Base-by-base conservation (phyloP, 345 rosid species). In the Adansonia digitata region DNA sequence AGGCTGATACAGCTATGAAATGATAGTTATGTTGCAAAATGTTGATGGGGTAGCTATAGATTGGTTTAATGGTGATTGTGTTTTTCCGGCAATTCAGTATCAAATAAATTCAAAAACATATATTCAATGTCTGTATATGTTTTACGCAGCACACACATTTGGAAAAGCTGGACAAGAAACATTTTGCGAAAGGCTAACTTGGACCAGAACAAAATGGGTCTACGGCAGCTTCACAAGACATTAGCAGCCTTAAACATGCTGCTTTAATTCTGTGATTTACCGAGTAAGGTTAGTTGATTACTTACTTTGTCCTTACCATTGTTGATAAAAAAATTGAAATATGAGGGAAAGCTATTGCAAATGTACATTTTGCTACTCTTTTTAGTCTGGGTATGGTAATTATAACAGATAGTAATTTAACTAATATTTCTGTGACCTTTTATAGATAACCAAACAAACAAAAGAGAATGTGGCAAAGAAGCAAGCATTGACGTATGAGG, bases 401-500 rank as follows among this genome's bases (percentile, higher is more conserved):
- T 49, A 7, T 20, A 8, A 27, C 39, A 5, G 39, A 3, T 74
- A 40, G 24, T 51, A n/a, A 26, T 60, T 40, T 46, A 29, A 60
- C 3, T 69, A 34, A 60, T 52, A 27, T n/a, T 73, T 69, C 18
- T 63, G 53, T 78, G 39, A 39, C 48, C 60, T 53, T 65, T 40
- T 76, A 79, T 81, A 93, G 99, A 86, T 86, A 53, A 91, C 89
- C 75, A 88, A 74, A 59, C 84, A 83, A 62, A 93, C 99, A 69
- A 90, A 87, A 74, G 89, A 93, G 76, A 93, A 95, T 84, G 80
- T 95, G 45, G 91, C 86, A 76, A 95, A 95, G 92, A 95, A 93
- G 84, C 98, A 95, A 78, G 97, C 98, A 5, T 69, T 91, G 88
- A 91, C 94, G 1, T 95, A 90, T 53, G 98, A 95, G 81, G 99